These are phyloP conservation scores for Eucalyptus marginata DNA, from an alignment of 345 rosid genomes.

Conservation along the genomic window DNA sequence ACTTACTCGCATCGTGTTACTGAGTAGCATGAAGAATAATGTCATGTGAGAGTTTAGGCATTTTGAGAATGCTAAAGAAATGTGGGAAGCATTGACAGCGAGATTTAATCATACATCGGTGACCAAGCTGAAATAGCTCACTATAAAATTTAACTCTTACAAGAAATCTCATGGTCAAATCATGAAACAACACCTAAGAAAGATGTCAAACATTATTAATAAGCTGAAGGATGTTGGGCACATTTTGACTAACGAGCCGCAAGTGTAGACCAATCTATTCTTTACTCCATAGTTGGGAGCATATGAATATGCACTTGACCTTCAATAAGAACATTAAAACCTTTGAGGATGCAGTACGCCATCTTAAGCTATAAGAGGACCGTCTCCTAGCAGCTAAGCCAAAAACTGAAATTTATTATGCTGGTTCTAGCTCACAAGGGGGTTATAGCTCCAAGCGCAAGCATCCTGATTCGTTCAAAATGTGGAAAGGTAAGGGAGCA, in stretches of 20 bases:
- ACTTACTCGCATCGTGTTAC: background rate
- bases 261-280: background rate
- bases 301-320: background rate
- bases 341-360: background rate
- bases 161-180: too few relatives aligned
- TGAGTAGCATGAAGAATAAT: background rate
- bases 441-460: too few relatives aligned
- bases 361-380: too few relatives aligned
- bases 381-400: accelerated
- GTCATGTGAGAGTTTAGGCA: background rate
- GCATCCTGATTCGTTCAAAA: too few relatives aligned
- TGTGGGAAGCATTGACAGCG: background rate
- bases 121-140: too few relatives aligned
- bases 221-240: accelerated
- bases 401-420: too few relatives aligned
- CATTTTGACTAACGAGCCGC: too few relatives aligned
- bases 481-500: too few relatives aligned
- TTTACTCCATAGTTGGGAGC: background rate
- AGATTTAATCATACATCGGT: accelerated
- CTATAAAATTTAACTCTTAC: too few relatives aligned
- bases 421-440: accelerated
- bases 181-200: too few relatives aligned
- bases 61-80: background rate
- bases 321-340: background rate
- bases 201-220: too few relatives aligned